A percentile compares a stretch with the other conserved stretches of the same genome.
Conservation (phyloP, 1,139 yeast genomes). For the Zygotorulaspora mrakii region DNA sequence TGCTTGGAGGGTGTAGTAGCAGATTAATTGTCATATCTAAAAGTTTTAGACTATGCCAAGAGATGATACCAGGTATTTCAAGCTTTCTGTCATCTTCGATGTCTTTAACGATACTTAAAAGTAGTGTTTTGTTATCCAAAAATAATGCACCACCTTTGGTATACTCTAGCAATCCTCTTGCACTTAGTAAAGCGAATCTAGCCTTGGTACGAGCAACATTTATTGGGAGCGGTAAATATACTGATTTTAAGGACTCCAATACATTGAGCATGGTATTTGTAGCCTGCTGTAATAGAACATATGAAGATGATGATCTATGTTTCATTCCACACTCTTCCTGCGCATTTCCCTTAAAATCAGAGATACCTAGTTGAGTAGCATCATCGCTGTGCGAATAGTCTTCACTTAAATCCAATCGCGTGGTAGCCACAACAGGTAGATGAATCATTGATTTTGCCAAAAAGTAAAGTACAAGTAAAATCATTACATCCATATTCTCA, state of each 20-base stretch:
- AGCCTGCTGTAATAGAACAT: constrained; percentile 72
- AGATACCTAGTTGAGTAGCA: constrained; percentile 1
- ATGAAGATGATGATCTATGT: constrained; percentile 48
- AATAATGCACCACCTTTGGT: constrained; percentile 79
- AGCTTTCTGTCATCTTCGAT: constrained; percentile 49
- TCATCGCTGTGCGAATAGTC: constrained; percentile 3
- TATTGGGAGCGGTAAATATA: constrained; percentile 62
- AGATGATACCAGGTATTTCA: constrained; percentile 58
- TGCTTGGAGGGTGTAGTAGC: constrained; percentile 39
- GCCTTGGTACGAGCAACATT: constrained; percentile 69
- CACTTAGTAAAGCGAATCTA: constrained; percentile 63
- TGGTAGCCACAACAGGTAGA: constrained; percentile 64
- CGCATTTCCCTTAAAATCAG: constrained; percentile 6
- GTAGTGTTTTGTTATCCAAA: constrained; percentile 59
- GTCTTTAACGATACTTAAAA: constrained; percentile 48
- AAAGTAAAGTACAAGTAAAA: constrained; percentile 64
- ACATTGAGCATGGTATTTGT: constrained; percentile 63
- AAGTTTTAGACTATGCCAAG: constrained; percentile 52
- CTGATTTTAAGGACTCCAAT: constrained; percentile 44
- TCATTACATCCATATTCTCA: constrained; percentile 45
- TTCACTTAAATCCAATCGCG: constrained; percentile 18
- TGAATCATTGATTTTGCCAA: constrained; percentile 78
- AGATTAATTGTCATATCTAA: constrained; percentile 57
- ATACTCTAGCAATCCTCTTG: constrained; percentile 77
- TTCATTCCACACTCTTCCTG: constrained; percentile 20